These are phyloP conservation scores for Chaetomium olivaceum DNA, from an alignment of 2,329 filamentous ascomycete genomes.

Conservation along the genomic window DNA sequence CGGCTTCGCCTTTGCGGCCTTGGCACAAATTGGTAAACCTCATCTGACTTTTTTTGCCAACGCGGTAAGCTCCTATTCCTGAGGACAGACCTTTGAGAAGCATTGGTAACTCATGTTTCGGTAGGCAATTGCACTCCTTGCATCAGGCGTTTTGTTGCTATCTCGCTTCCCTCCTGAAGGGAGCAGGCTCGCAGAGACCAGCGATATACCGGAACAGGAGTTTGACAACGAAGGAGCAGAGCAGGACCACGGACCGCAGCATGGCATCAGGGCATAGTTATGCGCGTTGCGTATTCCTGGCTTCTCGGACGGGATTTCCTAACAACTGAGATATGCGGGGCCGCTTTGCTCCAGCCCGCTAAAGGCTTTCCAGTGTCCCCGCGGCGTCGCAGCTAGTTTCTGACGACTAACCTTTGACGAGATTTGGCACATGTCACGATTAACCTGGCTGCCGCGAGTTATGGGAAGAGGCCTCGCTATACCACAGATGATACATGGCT, in stretches of 20 bases:
- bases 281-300: too few relatives aligned
- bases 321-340: too few relatives aligned
- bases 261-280: neutral
- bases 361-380: too few relatives aligned
- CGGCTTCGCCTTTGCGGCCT: slow-evolving; percentile 64
- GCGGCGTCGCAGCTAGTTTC: too few relatives aligned
- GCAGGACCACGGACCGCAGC: neutral
- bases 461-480: too few relatives aligned
- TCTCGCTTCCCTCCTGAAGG: slow-evolving; percentile 47
- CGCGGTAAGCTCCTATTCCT: slow-evolving; percentile 48
- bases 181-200: slow-evolving; percentile 40
- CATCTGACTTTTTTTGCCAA: slow-evolving; percentile 69
- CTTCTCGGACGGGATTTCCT: too few relatives aligned
- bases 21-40: slow-evolving; percentile 60
- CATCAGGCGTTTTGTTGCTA: slow-evolving; percentile 43
- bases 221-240: neutral
- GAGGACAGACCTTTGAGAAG: too few relatives aligned
- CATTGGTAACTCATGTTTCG: neutral
- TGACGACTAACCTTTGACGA: too few relatives aligned
- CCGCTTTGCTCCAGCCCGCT: too few relatives aligned
- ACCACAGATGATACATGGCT: too few relatives aligned
- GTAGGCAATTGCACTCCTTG: slow-evolving; percentile 55
- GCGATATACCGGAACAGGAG: neutral
- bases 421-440: too few relatives aligned
- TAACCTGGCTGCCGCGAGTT: too few relatives aligned